A percentile compares a stretch with the other conserved stretches of the same genome.
Conservation (phyloP, 2,329 filamentous ascomycete genomes). For the Ascochyta pisi region DNA sequence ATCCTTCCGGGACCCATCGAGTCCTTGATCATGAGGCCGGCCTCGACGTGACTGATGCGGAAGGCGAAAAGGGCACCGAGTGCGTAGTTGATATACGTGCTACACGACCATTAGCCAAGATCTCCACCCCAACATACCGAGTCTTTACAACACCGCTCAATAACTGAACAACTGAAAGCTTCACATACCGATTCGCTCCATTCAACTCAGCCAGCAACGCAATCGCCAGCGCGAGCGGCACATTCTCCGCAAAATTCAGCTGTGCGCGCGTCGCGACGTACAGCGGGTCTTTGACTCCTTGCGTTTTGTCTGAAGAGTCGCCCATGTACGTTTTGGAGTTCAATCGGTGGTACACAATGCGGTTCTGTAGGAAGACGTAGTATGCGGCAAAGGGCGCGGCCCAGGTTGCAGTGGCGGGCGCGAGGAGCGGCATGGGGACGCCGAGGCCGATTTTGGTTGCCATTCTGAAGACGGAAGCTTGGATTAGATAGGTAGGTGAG, state of each 20-base stretch:
- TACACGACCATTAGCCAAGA: constrained; percentile 2
- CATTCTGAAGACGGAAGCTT: constrained; percentile 18
- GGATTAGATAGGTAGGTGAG: background rate
- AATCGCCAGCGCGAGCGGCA: constrained; percentile 50
- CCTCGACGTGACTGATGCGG: constrained; percentile 50
- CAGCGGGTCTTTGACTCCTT: constrained; percentile 38
- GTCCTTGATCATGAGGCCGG: constrained; percentile 45
- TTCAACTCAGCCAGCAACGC: constrained; percentile 55
- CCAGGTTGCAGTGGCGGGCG: constrained; percentile 51
- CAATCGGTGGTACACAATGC: constrained; percentile 48
- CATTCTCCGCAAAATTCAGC: constrained; percentile 54
- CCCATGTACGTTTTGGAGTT: constrained; percentile 40
- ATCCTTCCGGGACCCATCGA: constrained; percentile 30
- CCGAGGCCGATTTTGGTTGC: constrained; percentile 43
- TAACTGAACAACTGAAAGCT: background rate
- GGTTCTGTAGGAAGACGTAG: constrained; percentile 51
- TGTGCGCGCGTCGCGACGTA: constrained; percentile 48
- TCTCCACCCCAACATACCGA: background rate
- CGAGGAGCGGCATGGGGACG: constrained; percentile 39
- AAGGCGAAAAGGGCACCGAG: constrained; percentile 50
- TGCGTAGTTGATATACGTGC: constrained; percentile 46
- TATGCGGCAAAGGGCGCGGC: constrained; percentile 52
- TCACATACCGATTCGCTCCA: constrained; percentile 46
- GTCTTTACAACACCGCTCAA: background rate
- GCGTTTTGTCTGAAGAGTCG: constrained; percentile 24